These are phyloP conservation scores for Arthrobotrys musiformis DNA, from an alignment of 2,329 filamentous ascomycete species.

Conservation along the genomic window DNA sequence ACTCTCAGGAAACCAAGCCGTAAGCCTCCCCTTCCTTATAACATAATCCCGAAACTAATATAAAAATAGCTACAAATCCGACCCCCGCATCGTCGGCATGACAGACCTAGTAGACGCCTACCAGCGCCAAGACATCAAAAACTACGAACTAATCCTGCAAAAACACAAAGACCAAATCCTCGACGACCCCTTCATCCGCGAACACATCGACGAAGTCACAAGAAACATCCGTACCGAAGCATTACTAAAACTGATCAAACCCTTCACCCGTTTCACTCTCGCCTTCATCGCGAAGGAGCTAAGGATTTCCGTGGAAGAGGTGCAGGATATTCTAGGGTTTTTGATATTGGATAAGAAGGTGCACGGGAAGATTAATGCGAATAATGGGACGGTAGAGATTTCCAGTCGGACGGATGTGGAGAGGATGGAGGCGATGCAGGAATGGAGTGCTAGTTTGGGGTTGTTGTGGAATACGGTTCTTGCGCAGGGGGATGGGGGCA, in stretches of 20 bases:
- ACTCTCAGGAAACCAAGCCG: slow-evolving; percentile 97
- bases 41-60: background rate
- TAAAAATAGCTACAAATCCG: slow-evolving; percentile 77
- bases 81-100: slow-evolving; percentile 95
- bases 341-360: slow-evolving; percentile 91
- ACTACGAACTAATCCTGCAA: slow-evolving; percentile 87
- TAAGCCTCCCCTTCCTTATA: slow-evolving; percentile 19
- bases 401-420: slow-evolving; percentile 77
- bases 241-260: slow-evolving; percentile 89
- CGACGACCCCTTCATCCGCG: slow-evolving; percentile 92
- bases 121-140: slow-evolving; percentile 91
- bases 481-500: slow-evolving; percentile 79
- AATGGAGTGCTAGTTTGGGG: slow-evolving; percentile 77
- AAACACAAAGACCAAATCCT: slow-evolving; percentile 84
- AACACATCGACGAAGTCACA: slow-evolving; percentile 99
- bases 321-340: slow-evolving; percentile 94
- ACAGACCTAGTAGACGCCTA: slow-evolving; percentile 96
- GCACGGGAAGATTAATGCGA: slow-evolving; percentile 87
- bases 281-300: slow-evolving; percentile 88
- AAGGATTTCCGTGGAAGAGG: slow-evolving; percentile 83
- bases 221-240: slow-evolving; percentile 98
- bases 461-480: slow-evolving; percentile 78
- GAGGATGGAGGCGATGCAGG: slow-evolving; percentile 76
- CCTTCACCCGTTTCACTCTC: slow-evolving; percentile 91
- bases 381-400: slow-evolving; percentile 83